Base-by-base conservation (phyloP, 2,329 filamentous ascomycete genomes). In the Clarireedia sp. region DNA sequence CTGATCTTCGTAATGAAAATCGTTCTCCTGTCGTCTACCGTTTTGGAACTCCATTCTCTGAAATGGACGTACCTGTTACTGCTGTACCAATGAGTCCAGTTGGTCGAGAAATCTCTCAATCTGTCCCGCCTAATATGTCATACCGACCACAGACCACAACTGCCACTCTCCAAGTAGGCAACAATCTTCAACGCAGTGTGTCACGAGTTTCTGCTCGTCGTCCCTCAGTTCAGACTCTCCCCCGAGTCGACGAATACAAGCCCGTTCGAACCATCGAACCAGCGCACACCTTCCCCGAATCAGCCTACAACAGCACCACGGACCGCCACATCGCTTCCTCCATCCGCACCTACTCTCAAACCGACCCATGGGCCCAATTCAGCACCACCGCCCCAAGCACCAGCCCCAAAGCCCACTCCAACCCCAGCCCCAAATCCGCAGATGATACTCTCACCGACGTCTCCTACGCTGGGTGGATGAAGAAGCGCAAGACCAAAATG, bases 41-140 rank as follows among this genome's bases (percentile, higher is more conserved):
- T 54, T 85, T 89, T 60, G 86, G 83, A n/a, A 95, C 89, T 0
- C 90, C 91, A 16, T 88, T 91, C 69, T 95, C 91, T 2, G 90
- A 95, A 67, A 86, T 92, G 78, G 92, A 96, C 68, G 83, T 91
- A 12, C 91, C 92, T 0, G 73, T 95, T 57, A 94, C 89, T 0
- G 80, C 85, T 2, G 76, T 91, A 44, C 81, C 82, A 1, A 65
- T 83, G 16, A 88, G 86, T 0, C 88, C 88, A 6, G 77, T 95
- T 33, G 78, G 86, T 45, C 86, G 92, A 50, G 86, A 94, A 66
- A 76, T 78, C 47, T 95, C 90, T 24, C 90, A 96, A 70, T 96
- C 91, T 5, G 92, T 96, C 0, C 92, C 92, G 44, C 92, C 92
- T 6, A 85, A 95, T 72, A 96, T 96, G 90, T 85, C 83, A 68